These are phyloP conservation scores for Gastrodia elata DNA, from an alignment of 106 monocot species.

Conservation along the genomic window DNA sequence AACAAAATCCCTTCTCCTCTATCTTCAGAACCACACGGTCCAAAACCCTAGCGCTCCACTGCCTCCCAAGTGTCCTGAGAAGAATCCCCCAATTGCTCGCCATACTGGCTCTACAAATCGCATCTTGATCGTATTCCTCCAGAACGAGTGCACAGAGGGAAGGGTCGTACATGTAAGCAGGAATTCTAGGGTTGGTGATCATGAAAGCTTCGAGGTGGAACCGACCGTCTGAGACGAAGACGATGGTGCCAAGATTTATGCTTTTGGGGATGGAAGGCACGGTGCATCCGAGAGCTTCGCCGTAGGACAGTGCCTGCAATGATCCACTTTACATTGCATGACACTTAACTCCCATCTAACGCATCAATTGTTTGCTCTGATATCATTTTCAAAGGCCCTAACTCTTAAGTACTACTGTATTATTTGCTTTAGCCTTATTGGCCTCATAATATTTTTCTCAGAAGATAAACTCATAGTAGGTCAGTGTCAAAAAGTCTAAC, in stretches of 20 bases:
- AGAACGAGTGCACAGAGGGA: constrained; percentile 56
- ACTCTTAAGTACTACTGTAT: too few species aligned
- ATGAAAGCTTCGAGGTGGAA: constrained; percentile 98
- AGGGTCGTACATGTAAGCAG: constrained; percentile 83
- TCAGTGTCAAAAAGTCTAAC: too few species aligned
- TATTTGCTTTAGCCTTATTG: too few species aligned
- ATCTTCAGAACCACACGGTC: constrained; percentile 57
- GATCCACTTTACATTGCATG: too few species aligned
- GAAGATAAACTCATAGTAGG: too few species aligned
- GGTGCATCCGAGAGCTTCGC: constrained; percentile 93
- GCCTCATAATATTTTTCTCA: too few species aligned
- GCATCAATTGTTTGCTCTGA: too few species aligned
- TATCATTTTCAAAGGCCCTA: too few species aligned
- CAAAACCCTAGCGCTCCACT: constrained; percentile 71
- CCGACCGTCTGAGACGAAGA: constrained; percentile 89
- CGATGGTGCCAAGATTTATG: constrained; percentile 32
- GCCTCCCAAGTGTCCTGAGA: constrained; percentile 83
- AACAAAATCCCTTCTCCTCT: constrained; percentile 65
- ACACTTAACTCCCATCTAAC: too few species aligned
- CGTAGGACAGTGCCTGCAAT: constrained; percentile 82
- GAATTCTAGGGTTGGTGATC: constrained; percentile 80
- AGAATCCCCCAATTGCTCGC: constrained; percentile 82
- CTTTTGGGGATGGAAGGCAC: constrained; percentile 44
- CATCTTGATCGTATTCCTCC: constrained; percentile 78
- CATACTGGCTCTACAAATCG: constrained; percentile 44